Evolutionary conservation across 495 filamentous ascomycete genomes (phyloP), one percentile per base, ranked within the genome.

Genomic region (Amorphotheca resinae): DNA sequence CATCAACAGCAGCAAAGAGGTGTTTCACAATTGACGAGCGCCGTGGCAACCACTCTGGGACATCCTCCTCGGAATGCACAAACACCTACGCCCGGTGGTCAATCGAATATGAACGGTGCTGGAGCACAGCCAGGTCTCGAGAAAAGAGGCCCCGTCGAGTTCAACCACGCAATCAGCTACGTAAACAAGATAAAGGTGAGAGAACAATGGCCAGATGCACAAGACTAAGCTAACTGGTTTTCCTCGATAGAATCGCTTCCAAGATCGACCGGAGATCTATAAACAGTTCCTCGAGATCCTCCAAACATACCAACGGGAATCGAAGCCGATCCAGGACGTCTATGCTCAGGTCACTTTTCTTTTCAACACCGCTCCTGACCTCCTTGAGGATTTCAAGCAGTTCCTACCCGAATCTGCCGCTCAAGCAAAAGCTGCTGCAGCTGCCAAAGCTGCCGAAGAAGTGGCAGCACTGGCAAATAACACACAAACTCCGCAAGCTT

Each of bases 131-230:
- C 68, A 3, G 81, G 74, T 30, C 59, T 84, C 46, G 86, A 88
- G 61, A 91, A 91, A 64, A 73, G 87, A 46, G 87, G 87, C 9
- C 93, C 93, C 9, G 93, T 99, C 1, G 93, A 99, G 57, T 99
- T 99, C 65, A 99, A 99, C 61, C 93, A 99, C 66, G 93, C 93
- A 0, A 99, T 99, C 46, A 95, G 87, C 58, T 99, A 99, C 57
- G 93, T 99, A 34, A 99, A 99, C 59, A 99, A 99, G 64, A 99
- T 99, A 42, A 99, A 99, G 79, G 88, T 93, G 60, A 55, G n/a
- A n/a, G n/a, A n/a, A n/a, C n/a, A n/a, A n/a, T n/a, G n/a, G n/a
- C n/a, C n/a, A n/a, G n/a, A n/a, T n/a, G n/a, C n/a, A n/a, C n/a
- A n/a, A n/a, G n/a, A n/a, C n/a, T n/a, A n/a, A n/a, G 34, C 50